Conservation (phyloP, 2,329 filamentous ascomycete genomes). For the Biscogniauxia mediterranea region DNA sequence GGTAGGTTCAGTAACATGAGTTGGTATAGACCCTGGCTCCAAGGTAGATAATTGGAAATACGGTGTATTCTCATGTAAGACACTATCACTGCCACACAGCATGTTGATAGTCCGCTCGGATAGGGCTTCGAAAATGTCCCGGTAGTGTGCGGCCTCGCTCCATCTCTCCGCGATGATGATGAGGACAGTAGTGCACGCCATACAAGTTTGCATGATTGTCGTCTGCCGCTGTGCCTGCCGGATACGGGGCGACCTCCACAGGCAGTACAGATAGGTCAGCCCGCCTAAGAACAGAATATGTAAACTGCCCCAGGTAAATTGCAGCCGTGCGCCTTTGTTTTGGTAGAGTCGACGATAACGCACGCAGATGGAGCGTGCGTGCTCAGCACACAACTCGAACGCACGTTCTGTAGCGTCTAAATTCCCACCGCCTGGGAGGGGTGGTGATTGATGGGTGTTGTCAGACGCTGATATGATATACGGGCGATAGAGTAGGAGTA, state of each 20-base stretch:
- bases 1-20: too few species aligned
- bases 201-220: conserved; percentile 33
- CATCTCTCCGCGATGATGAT: conserved; percentile 37
- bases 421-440: background rate
- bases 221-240: conserved; percentile 9
- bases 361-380: conserved; percentile 33
- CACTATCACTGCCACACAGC: conserved; percentile 17
- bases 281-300: conserved; percentile 37
- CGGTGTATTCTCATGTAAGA: too few species aligned
- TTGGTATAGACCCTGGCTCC: too few species aligned
- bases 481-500: conserved; percentile 38
- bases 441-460: background rate
- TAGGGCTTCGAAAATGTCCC: conserved; percentile 34
- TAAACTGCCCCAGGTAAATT: conserved; percentile 35
- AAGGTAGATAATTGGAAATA: too few species aligned
- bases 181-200: conserved; percentile 35
- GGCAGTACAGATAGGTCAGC: conserved; percentile 36
- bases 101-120: conserved; percentile 30
- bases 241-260: conserved; percentile 25
- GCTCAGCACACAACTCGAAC: conserved; percentile 15
- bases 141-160: conserved; percentile 32
- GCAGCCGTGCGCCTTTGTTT: conserved; percentile 17
- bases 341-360: conserved; percentile 36
- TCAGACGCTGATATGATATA: conserved; percentile 16
- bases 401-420: conserved; percentile 6